Conservation (phyloP, 352 stramenopile species). For the Phytophthora nicotianae region DNA sequence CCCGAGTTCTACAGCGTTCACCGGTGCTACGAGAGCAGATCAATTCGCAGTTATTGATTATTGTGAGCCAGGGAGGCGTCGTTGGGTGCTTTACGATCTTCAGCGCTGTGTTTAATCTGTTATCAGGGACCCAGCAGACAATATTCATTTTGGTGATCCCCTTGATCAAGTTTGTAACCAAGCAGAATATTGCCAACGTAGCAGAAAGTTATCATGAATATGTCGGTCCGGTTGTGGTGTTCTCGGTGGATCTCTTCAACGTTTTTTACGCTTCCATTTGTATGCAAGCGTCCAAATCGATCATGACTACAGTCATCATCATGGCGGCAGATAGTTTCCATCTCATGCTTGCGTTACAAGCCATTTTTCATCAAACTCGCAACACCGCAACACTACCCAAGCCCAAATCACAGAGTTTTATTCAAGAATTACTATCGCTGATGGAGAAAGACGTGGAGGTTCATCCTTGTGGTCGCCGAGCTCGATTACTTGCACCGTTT, state of each 20-base stretch:
- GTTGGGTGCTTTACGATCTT: slow-evolving; percentile 19
- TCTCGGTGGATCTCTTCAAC: slow-evolving; percentile 18
- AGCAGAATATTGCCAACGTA: slow-evolving; percentile 1
- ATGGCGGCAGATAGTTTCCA: not conserved
- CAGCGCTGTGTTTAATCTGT: slow-evolving; percentile 18
- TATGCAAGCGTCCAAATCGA: slow-evolving; percentile 1
- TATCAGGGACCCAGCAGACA: slow-evolving; percentile 14
- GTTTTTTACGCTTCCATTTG: slow-evolving; percentile 4
- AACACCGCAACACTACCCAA: not conserved
- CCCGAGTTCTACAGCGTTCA: not conserved
- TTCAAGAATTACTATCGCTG: slow-evolving; percentile 3
- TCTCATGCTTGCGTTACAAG: slow-evolving; percentile 8
- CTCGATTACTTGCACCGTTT: not conserved
- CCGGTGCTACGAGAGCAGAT: slow-evolving; percentile 1
- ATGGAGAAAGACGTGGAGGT: not conserved
- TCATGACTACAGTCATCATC: not conserved
- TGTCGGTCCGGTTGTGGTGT: not conserved
- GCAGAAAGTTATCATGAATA: not conserved
- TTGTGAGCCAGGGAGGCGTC: slow-evolving; percentile 11
- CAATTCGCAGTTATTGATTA: slow-evolving; percentile 11
- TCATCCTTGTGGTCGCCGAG: not conserved
- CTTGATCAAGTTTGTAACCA: slow-evolving; percentile 32
- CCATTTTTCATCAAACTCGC: slow-evolving; percentile 5
- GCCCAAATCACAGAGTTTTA: not conserved
- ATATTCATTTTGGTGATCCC: slow-evolving; percentile 22